Base-by-base conservation (phyloP, 2,329 filamentous ascomycete species). In the Alternaria arbusti region DNA sequence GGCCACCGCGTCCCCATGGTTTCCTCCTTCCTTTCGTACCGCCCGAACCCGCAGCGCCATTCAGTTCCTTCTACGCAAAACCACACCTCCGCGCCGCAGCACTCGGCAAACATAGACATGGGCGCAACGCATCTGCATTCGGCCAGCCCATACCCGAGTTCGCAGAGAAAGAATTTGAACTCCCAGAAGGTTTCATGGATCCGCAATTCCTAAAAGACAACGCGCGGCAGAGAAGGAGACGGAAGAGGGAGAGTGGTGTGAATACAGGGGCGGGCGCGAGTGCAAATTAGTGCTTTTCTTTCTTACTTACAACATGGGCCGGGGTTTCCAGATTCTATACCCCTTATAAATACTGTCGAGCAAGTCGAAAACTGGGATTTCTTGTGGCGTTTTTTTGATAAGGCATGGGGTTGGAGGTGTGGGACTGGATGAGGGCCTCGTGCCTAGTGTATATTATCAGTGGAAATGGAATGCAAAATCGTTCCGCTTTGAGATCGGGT, bases 1-100 rank as follows among this genome's bases (percentile, higher is more conserved):
- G 75, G 7, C 74, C 77, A 0, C 74, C 75, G 11, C 72, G 75
- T 43, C 73, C 72, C 1, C 77, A 77, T 59, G 74, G 73, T 61
- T 77, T 74, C 57, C 47, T 79, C 7, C 65, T 79, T 5, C 74
- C 75, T 5, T 63, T 64, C 8, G 30, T 69, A 9, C 74, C 71
- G 23, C 80, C 63, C 49, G 71, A 79, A 59, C 75, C 83, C 30
- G 78, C 83, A 15, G 87, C 85, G 61, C 90, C 92, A 40, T 94
- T 97, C 75, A 91, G 84, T n/a, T 97, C 93, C 0, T 97, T 97
- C 82, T 98, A 94, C 77, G 80, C 86, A 17, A 94, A 96, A 80
- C 89, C 87, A 23, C 90, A 96, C 74, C 86, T 95, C 64, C 90
- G 95, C 25, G 92, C 94, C 22, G 88, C 89, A 7, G 93, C 94